A percentile compares a stretch with the other conserved stretches of the same genome.
These are phyloP conservation scores for Lentinula sp. DNA, from an alignment of 768 basidiomycete genomes.

Conservation along the genomic window DNA sequence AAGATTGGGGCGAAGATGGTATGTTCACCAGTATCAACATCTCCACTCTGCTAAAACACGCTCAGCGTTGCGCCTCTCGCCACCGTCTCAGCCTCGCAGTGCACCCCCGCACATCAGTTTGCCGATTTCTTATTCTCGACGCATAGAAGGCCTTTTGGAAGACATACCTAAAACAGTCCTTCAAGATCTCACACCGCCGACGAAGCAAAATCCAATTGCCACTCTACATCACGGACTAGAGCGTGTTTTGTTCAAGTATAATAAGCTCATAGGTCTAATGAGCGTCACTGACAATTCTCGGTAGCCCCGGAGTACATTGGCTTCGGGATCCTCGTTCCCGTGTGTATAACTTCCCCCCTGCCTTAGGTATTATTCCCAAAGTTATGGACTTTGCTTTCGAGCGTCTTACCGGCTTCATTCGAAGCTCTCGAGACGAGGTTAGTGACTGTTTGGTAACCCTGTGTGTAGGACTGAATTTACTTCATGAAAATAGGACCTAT, in stretches of 20 bases:
- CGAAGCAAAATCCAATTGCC: conserved; percentile 45
- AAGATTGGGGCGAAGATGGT: conserved; percentile 7
- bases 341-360: conserved; percentile 79
- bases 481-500: conserved; percentile 48
- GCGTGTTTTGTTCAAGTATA: conserved; percentile 72
- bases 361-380: conserved; percentile 66
- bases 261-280: not conserved
- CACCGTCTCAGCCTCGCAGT: not conserved
- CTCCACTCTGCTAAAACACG: not conserved
- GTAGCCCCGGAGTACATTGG: conserved; percentile 85
- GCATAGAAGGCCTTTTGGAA: conserved; percentile 2
- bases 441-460: conserved; percentile 10
- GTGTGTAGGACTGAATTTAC: not conserved
- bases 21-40: not conserved
- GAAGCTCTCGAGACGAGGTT: conserved; percentile 73
- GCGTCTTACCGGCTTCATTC: conserved; percentile 64
- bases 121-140: not conserved
- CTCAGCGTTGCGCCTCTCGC: not conserved
- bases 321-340: conserved; percentile 79
- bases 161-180: conserved; percentile 2
- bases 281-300: conserved; percentile 4
- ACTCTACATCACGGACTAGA: conserved; percentile 58
- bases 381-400: conserved; percentile 85
- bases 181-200: conserved; percentile 31
- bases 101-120: not conserved